Percentiles rank a stretch among this genome's conserved stretches.
These are phyloP conservation scores for Straminergon stramineum DNA, from an alignment of 225 moss, liverwort and hornwort genomes.

Conservation along the genomic window DNA sequence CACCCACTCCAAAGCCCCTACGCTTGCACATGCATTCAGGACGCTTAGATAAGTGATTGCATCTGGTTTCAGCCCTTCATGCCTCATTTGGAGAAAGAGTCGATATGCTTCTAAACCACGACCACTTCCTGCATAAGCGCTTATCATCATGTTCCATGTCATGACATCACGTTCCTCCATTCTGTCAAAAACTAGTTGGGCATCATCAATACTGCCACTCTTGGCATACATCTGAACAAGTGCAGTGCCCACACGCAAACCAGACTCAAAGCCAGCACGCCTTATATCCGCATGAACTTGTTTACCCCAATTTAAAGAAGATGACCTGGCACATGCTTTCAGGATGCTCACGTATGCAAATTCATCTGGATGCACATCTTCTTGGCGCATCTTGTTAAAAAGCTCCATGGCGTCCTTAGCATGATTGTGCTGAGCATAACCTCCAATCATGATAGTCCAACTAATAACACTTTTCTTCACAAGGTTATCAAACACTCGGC, in stretches of 20 bases:
- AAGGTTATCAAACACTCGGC: not conserved
- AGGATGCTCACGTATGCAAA: not conserved
- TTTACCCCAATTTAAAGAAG: not conserved
- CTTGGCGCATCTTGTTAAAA: not conserved
- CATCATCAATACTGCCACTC: not conserved
- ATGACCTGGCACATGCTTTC: not conserved
- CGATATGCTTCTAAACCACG: not conserved
- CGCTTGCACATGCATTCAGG: not conserved
- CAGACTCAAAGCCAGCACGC: not conserved
- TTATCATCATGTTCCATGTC: conserved; percentile 6
- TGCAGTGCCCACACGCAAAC: not conserved
- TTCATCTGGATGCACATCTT: not conserved
- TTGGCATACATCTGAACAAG: not conserved
- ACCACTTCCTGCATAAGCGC: not conserved
- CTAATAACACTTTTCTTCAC: not conserved
- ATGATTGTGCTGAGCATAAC: not conserved
- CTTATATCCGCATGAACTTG: conserved; percentile 1
- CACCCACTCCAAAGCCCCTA: not conserved
- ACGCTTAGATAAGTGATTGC: not conserved
- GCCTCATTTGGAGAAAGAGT: not conserved
- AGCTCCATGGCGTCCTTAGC: not conserved
- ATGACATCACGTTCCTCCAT: not conserved
- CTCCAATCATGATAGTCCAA: conserved; percentile 1
- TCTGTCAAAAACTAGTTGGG: not conserved
- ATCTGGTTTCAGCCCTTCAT: not conserved